Evolutionary conservation across 202 grass and related monocot species (phyloP), one percentile per base, ranked within the genome.

Genomic region (Setaria italica): DNA sequence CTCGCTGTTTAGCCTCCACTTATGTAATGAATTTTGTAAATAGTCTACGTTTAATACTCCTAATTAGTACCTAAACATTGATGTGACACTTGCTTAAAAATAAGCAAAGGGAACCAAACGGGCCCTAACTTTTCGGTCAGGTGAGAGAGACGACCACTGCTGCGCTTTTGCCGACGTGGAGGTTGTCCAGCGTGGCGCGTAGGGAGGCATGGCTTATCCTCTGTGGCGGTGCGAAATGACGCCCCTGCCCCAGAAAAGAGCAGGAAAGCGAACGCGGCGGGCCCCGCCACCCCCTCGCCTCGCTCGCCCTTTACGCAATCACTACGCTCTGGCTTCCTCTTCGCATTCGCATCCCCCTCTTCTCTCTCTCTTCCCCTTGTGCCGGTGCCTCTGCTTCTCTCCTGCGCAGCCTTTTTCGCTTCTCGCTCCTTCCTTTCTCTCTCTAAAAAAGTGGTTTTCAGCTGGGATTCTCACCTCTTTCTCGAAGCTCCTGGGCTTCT

Each of bases 231-330:
- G 5, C 10, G 75, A 66, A 80, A 65, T 66, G 47, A 81, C 70
- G 47, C 19, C 37, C 20, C 65, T 88, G 70, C 83, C 90, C 11
- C 33, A 7, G 2, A 75, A 79, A 86, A 84, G 76, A 41, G 89
- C 85, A 63, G 43, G 37, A 88, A 91, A 91, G 90, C 80, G 89
- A 51, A 41, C 58, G 72, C 6, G 2, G 84, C 30, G 72, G 82
- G 72, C 5, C 88, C 90, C 89, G 17, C 90, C 88, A 88, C 82
- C 85, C 68, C 89, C 49, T 62, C 59, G 17, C 17, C 33, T 60
- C 19, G 21, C 21, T 42, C 59, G 60, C 43, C 19, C 63, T 33
- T 12, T 48, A 64, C 43, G 42, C 77, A 63, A 21, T 32, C n/a
- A 32, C 57, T 53, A 3, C 30, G 49, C 73, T 11, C 49, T 30